Percentiles rank a stretch among this genome's conserved stretches.
These are phyloP conservation scores for Entomortierella parvispora DNA, from an alignment of 192 early-diverging fungal genomes.

Conservation along the genomic window DNA sequence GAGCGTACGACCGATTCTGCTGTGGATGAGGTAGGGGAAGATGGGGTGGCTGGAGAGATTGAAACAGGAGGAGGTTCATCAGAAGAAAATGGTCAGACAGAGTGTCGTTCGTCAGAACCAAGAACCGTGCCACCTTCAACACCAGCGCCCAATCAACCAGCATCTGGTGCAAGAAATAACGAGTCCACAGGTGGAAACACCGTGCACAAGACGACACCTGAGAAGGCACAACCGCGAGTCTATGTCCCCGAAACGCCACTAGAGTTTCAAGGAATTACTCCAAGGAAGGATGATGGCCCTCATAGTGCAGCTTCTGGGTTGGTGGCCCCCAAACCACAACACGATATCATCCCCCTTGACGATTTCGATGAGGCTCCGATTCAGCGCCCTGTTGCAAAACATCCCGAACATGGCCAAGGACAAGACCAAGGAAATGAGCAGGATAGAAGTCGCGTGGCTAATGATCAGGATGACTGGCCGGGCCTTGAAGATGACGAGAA, in stretches of 20 bases:
- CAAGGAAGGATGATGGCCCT: conserved; percentile 4
- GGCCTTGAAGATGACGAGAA: too few relatives aligned
- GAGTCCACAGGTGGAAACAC: not conserved
- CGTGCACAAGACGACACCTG: not conserved
- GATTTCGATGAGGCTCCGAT: too few relatives aligned
- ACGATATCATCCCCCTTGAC: not conserved
- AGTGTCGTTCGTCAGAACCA: not conserved
- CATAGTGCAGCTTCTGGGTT: not conserved
- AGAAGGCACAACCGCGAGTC: too few relatives aligned
- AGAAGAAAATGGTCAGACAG: not conserved
- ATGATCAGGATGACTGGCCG: too few relatives aligned
- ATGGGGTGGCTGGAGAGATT: not conserved
- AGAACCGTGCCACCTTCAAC: not conserved
- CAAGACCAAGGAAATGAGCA: too few relatives aligned
- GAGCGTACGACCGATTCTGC: not conserved
- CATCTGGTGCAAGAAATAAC: too few relatives aligned
- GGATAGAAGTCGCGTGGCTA: too few relatives aligned
- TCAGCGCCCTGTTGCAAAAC: too few relatives aligned
- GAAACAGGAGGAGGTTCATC: too few relatives aligned
- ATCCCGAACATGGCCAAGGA: too few relatives aligned
- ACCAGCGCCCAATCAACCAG: too few relatives aligned
- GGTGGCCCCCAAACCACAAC: not conserved
- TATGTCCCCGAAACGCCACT: conserved; percentile 25
- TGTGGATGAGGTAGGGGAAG: not conserved
- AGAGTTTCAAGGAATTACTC: conserved; percentile 17